phyloP scores from a whole-genome alignment of 2,329 filamentous ascomycete species.

The Claviceps citrina region DNA sequence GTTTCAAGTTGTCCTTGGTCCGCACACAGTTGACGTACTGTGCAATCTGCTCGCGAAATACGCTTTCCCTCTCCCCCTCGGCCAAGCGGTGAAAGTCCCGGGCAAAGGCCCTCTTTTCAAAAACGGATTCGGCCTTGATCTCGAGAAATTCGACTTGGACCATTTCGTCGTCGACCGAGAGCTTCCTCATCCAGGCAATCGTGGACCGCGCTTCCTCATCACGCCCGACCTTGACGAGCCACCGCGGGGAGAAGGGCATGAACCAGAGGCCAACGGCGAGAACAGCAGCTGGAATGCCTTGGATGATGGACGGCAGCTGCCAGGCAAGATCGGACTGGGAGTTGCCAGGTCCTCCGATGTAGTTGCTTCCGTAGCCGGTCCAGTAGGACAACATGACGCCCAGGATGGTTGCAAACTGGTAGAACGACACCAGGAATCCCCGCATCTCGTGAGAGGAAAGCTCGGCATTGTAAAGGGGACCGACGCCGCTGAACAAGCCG shows the following conservation, averaged over 20 bases:
- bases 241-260: conserved; percentile 66
- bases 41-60: conserved; percentile 29
- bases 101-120: conserved; percentile 55
- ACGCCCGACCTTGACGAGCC: conserved; percentile 56
- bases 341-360: conserved; percentile 31
- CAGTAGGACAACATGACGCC: conserved; percentile 38
- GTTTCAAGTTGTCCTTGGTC: conserved; percentile 39
- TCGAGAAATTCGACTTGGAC: conserved; percentile 67
- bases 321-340: conserved; percentile 26
- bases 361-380: conserved; percentile 29
- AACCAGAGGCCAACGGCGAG: conserved; percentile 53
- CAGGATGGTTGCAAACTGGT: conserved; percentile 45
- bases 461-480: conserved; percentile 35
- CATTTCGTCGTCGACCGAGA: conserved; percentile 46
- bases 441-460: conserved; percentile 48
- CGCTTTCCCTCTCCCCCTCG: conserved; percentile 23
- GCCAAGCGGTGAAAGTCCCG: conserved; percentile 37
- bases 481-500: conserved; percentile 29
- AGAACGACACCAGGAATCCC: conserved; percentile 45
- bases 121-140: conserved; percentile 63
- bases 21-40: conserved; percentile 33
- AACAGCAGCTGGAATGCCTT: conserved; percentile 28
- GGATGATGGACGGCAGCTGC: conserved; percentile 30
- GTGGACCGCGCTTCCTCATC: conserved; percentile 45
- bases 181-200: conserved; percentile 47